Conservation (phyloP, 2,329 filamentous ascomycete species). For the Penicillium vulpinum region DNA sequence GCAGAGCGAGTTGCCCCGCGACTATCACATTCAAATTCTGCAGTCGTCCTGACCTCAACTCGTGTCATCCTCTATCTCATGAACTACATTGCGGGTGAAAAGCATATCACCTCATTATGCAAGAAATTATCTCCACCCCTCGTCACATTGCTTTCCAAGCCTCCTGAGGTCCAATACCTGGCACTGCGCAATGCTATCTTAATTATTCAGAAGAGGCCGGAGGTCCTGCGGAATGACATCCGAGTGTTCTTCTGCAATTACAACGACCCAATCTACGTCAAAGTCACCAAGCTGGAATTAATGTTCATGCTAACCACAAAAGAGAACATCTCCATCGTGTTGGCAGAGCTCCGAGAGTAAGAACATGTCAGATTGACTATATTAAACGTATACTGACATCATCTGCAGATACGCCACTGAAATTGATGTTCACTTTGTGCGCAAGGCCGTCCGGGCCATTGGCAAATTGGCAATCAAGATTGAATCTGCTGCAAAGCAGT, state of each 20-base stretch:
- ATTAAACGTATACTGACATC: conserved; percentile 2
- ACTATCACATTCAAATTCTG: conserved; percentile 93
- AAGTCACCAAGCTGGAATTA: conserved; percentile 96
- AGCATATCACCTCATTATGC: conserved; percentile 81
- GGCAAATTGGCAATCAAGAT: conserved; percentile 99
- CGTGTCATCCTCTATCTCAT: conserved; percentile 95
- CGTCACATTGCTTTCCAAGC: conserved; percentile 92
- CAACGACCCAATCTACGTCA: conserved; percentile 99
- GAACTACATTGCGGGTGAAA: conserved; percentile 96
- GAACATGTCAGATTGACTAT: conserved; percentile 23
- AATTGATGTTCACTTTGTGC: conserved; percentile 97
- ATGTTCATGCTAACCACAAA: conserved; percentile 99
- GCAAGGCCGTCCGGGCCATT: conserved; percentile 95
- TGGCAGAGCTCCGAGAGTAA: conserved; percentile 88
- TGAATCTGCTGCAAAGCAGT: conserved; percentile 83
- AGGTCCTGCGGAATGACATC: conserved; percentile 94
- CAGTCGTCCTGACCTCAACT: conserved; percentile 93
- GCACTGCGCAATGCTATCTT: conserved; percentile 90
- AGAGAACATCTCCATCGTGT: conserved; percentile 90
- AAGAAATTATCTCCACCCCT: conserved; percentile 92
- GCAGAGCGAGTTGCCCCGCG: conserved; percentile 95
- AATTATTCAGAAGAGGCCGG: conserved; percentile 87
- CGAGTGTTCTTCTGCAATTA: conserved; percentile 99
- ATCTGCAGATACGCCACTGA: conserved; percentile 75
- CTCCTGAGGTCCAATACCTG: conserved; percentile 96